Base-by-base conservation (phyloP, 2,329 filamentous ascomycete species). In the Penicillium sp. region DNA sequence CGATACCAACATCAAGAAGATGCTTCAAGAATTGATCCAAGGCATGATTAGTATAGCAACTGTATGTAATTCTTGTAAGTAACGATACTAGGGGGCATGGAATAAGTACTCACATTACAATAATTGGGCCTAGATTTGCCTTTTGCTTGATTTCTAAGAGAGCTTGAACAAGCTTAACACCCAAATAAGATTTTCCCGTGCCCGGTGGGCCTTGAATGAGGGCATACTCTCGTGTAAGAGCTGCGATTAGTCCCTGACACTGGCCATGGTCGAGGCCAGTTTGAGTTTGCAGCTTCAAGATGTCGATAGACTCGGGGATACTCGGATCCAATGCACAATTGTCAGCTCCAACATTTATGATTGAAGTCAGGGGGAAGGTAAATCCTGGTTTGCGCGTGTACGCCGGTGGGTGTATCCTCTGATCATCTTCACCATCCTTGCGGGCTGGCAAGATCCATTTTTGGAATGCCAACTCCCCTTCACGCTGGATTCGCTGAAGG, bases 181-280 rank as follows among this genome's bases (percentile, higher is more conserved):
- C 59, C 0, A 57, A 9, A 23, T 57, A 53, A 2, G 54, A 57
- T 23, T 62, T 62, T n/a, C 57, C 57, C 2, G 59, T 62, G 4
- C 59, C 59, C 3, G 57, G 59, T 21, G 54, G 59, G 27, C 59
- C 59, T 57, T 62, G 51, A 6, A 60, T 60, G 1, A 62, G 49
- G 39, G 57, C 47, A 61, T 59, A 59, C 27, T 59, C 56, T 56
- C 59, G 59, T n/a, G 53, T 56, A 13, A 61, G 56, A 46, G 59
- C 59, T 1, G 53, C 56, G 11, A 61, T 45, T 35, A 61, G 56
- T 31, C 51, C 59, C 45, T 53, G 48, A 8, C 51, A 59, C 47
- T 61, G 50, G 44, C 59, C 51, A 39, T 23, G 9, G 4, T 61
- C 33, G 3, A 35, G 33, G 7, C 33, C 33, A 16, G 33, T 35